Conservation (phyloP, 495 filamentous ascomycete genomes). For the Aspergillus olivimuriae region DNA sequence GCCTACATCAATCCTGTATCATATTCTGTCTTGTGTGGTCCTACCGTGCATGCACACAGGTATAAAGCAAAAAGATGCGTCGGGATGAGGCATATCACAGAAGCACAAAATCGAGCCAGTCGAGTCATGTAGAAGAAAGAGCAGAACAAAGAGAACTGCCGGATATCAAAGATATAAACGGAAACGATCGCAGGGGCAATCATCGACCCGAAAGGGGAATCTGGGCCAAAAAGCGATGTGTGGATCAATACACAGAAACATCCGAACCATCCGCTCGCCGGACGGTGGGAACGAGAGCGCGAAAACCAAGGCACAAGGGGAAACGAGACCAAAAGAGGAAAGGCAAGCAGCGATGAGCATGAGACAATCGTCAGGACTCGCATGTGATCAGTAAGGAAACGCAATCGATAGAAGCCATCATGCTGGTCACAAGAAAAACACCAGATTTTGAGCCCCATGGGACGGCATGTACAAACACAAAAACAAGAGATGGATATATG, state of each 20-base stretch:
- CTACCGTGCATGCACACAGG: not conserved
- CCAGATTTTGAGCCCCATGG: conserved; percentile 15
- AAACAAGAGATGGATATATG: conserved; percentile 18
- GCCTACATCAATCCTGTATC: not conserved
- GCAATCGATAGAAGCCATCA: conserved; percentile 4
- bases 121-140: not conserved
- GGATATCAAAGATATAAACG: not conserved
- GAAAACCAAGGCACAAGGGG: not conserved
- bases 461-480: conserved; percentile 37
- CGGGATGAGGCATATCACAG: not conserved
- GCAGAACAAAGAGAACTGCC: not conserved
- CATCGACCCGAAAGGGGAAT: too few species aligned
- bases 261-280: not conserved
- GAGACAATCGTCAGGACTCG: conserved; percentile 1
- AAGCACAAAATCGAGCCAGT: not conserved
- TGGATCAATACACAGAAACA: not conserved
- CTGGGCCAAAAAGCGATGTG: not conserved
- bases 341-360: too few species aligned
- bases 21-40: not conserved
- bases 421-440: conserved; percentile 13
- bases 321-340: not conserved
- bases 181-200: not conserved
- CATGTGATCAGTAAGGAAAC: conserved; percentile 1
- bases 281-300: not conserved
- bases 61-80: not conserved